These are phyloP conservation scores for Leonotis leonurus DNA, from an alignment of 257 asterid species.

Conservation along the genomic window DNA sequence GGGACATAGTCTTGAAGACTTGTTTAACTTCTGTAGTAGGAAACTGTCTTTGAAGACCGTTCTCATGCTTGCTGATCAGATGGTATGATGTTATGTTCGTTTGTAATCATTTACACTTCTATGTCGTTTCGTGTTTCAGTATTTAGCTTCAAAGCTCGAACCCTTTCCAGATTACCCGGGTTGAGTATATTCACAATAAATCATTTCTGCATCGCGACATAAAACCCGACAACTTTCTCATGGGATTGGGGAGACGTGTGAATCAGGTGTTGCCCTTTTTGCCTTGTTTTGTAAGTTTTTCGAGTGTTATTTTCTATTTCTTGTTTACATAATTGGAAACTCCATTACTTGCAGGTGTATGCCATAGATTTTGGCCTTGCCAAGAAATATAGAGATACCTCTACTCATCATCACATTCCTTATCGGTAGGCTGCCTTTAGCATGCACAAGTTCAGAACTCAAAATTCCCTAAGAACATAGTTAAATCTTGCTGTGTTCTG, in stretches of 20 bases:
- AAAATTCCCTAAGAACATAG: background rate
- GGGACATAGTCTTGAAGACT: slow-evolving; percentile 94
- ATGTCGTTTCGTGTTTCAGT: background rate
- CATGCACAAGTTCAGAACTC: background rate
- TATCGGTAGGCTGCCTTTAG: slow-evolving; percentile 44
- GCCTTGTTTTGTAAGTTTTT: background rate
- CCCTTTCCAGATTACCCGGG: slow-evolving; percentile 53
- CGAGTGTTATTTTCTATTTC: background rate
- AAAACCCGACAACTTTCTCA: slow-evolving; percentile 81
- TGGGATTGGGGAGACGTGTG: slow-evolving; percentile 86
- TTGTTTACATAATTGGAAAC: slow-evolving; percentile 8
- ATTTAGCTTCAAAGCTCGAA: background rate
- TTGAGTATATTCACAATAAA: slow-evolving; percentile 65
- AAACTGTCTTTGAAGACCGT: slow-evolving; percentile 83
- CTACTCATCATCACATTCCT: slow-evolving; percentile 83
- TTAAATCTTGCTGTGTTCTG: slow-evolving; percentile 14
- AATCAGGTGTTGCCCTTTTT: slow-evolving; percentile 55
- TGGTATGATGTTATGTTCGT: slow-evolving; percentile 34
- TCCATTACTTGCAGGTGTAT: slow-evolving; percentile 48
- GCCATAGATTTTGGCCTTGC: slow-evolving; percentile 88
- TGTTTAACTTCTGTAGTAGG: slow-evolving; percentile 81
- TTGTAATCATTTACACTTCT: background rate
- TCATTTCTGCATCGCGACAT: slow-evolving; percentile 84
- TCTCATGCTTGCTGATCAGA: slow-evolving; percentile 92
- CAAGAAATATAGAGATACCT: slow-evolving; percentile 74